These are phyloP conservation scores for Plantago ovata DNA, from an alignment of 257 asterid genomes.

Conservation along the genomic window DNA sequence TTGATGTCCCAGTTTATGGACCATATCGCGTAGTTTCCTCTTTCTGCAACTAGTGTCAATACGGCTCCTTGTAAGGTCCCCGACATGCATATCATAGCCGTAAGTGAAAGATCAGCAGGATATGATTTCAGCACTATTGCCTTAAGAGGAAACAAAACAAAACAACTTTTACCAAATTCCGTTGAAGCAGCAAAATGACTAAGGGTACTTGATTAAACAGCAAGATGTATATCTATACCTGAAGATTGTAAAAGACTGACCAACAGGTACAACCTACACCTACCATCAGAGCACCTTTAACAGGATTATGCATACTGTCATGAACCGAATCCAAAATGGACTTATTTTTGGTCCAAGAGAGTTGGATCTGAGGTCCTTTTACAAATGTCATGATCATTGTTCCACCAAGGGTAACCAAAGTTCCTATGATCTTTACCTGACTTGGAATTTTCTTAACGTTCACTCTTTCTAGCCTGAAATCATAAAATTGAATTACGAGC, in stretches of 20 bases:
- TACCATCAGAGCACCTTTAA: slow-evolving; percentile 59
- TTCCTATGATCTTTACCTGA: slow-evolving; percentile 63
- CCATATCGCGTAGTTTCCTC: slow-evolving; percentile 42
- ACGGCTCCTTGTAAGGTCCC: slow-evolving; percentile 51
- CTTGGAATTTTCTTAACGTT: slow-evolving; percentile 35
- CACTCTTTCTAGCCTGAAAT: slow-evolving; percentile 58
- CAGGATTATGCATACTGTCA: slow-evolving; percentile 31
- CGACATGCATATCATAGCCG: slow-evolving; percentile 36
- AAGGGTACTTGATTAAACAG: neutral
- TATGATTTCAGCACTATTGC: slow-evolving; percentile 54
- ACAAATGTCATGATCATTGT: slow-evolving; percentile 76
- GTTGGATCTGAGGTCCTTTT: slow-evolving; percentile 38
- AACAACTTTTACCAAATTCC: neutral
- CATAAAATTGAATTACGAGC: neutral
- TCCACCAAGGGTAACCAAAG: slow-evolving; percentile 55
- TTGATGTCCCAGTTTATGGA: slow-evolving; percentile 46
- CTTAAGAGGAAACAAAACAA: slow-evolving; percentile 10
- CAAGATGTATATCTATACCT: slow-evolving; percentile 27
- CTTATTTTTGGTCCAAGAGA: slow-evolving; percentile 56
- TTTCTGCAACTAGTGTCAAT: slow-evolving; percentile 40
- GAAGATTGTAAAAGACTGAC: slow-evolving; percentile 59
- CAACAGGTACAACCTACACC: slow-evolving; percentile 56
- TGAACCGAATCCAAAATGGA: neutral
- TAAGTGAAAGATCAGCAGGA: slow-evolving; percentile 53
- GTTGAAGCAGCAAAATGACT: neutral